phyloP scores from a whole-genome alignment of 1,284 basidiomycete species.

The Mycena sp. region DNA sequence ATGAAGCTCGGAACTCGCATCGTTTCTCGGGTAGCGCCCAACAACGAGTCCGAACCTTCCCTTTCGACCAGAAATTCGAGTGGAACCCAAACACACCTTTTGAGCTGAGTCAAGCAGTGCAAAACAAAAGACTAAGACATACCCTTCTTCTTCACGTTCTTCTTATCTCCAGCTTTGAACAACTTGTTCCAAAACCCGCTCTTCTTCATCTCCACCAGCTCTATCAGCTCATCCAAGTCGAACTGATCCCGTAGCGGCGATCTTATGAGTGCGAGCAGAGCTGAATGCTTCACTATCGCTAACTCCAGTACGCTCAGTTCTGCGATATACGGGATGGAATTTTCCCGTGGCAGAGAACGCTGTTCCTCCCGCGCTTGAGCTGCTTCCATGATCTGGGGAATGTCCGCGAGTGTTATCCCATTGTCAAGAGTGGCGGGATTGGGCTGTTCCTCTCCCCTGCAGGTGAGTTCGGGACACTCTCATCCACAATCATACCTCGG shows the following conservation, averaged over 20 bases:
- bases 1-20: constrained; percentile 96
- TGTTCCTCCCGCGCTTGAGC: constrained; percentile 91
- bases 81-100: constrained; percentile 89
- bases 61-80: constrained; percentile 95
- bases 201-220: constrained; percentile 94
- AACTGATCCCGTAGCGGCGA: constrained; percentile 85
- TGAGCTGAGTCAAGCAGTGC: constrained; percentile 7
- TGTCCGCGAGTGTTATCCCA: constrained; percentile 95
- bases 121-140: constrained; percentile 11
- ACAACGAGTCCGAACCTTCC: constrained; percentile 93
- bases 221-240: constrained; percentile 92
- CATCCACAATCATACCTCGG: constrained; percentile 92
- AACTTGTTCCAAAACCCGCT: constrained; percentile 97
- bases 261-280: constrained; percentile 83
- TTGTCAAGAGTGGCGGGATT: constrained; percentile 68
- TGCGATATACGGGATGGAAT: constrained; percentile 82
- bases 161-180: constrained; percentile 92
- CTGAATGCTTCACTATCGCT: constrained; percentile 92
- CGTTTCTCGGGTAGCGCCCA: constrained; percentile 88
- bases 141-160: constrained; percentile 92
- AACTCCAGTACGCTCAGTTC: constrained; percentile 88
- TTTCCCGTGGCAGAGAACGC: constrained; percentile 80
- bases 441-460: constrained; percentile 56
- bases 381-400: constrained; percentile 92
- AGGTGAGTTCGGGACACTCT: constrained; percentile 77